Base-by-base conservation (phyloP, 1,284 basidiomycete species). In the Phlebopus sp. region DNA sequence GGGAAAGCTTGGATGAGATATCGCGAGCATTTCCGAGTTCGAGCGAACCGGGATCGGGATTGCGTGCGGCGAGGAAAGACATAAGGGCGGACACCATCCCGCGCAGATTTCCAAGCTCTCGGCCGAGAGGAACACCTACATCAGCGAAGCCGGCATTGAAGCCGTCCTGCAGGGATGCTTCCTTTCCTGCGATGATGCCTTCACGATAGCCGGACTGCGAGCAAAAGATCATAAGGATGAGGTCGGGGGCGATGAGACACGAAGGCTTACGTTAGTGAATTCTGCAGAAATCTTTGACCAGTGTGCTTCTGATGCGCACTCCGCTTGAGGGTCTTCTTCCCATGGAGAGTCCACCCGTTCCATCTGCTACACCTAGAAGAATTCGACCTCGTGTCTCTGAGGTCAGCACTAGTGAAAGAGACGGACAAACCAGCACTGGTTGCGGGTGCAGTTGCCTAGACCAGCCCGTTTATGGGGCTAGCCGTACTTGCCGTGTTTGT, bases 181-280 rank as follows among this genome's bases (percentile, higher is more conserved):
- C 86, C 64, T 94, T 94, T 9, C 92, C 91, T 3, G 83, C 82
- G 0, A 82, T 87, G 55, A 94, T 92, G 21, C 91, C 92, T 66
- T 93, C 90, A 14, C 91, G 81, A 59, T 93, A 94, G 2, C 92
- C 92, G 17, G 80, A 79, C 92, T 94, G 50, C 57, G n/a, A n/a
- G n/a, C n/a, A n/a, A 37, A 52, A 38, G 18, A 40, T 36, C 34
- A 41, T 29, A 46, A 15, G 46, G 42, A 34, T 32, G 27, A 43
- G 30, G n/a, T 36, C 13, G 32, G 27, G 35, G 25, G 8, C 18
- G n/a, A 52, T 38, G 38, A 4, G 3, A 13, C 9, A 34, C 2
- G 38, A 23, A 8, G 3, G 5, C 73, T 36, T 61, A 85, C 84
- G 59, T 82, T 84, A 14, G 79, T 83, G 62, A 86, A 87, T 40